A percentile compares a stretch with the other conserved stretches of the same genome.
Conservation (phyloP, 331 rosid species). For the Spiraea crenata region DNA sequence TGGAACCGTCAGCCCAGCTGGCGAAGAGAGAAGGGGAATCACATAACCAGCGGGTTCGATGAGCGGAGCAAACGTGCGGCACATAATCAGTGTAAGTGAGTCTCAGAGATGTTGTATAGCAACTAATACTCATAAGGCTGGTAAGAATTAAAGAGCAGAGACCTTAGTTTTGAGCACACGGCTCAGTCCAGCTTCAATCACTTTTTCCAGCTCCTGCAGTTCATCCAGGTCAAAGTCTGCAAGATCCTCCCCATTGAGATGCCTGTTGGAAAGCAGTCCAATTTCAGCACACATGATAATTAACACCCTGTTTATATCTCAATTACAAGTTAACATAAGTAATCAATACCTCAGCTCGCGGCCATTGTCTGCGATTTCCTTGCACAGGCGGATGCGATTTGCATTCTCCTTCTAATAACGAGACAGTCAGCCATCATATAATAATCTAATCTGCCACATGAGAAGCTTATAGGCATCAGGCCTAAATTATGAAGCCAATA, state of each 20-base stretch:
- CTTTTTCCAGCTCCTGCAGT: conserved; percentile 40
- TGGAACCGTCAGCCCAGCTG: too few relatives aligned
- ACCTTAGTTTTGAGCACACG: conserved; percentile 54
- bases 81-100: too few relatives aligned
- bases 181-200: conserved; percentile 46
- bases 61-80: too few relatives aligned
- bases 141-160: too few relatives aligned
- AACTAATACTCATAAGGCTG: too few relatives aligned
- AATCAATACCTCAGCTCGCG: conserved; percentile 40
- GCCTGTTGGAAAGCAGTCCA: conserved; percentile 31
- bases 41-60: too few relatives aligned
- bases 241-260: conserved; percentile 51
- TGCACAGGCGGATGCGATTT: conserved; percentile 30
- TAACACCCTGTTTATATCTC: neutral
- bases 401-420: conserved; percentile 18
- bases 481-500: too few relatives aligned
- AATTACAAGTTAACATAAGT: too few relatives aligned
- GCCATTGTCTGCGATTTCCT: conserved; percentile 45
- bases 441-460: too few relatives aligned
- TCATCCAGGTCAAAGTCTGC: conserved; percentile 44
- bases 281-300: neutral
- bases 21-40: too few relatives aligned
- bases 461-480: too few relatives aligned
- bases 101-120: too few relatives aligned
- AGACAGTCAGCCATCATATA: neutral